phyloP scores from a whole-genome alignment of 345 rosid species.

The Linum lewisii region DNA sequence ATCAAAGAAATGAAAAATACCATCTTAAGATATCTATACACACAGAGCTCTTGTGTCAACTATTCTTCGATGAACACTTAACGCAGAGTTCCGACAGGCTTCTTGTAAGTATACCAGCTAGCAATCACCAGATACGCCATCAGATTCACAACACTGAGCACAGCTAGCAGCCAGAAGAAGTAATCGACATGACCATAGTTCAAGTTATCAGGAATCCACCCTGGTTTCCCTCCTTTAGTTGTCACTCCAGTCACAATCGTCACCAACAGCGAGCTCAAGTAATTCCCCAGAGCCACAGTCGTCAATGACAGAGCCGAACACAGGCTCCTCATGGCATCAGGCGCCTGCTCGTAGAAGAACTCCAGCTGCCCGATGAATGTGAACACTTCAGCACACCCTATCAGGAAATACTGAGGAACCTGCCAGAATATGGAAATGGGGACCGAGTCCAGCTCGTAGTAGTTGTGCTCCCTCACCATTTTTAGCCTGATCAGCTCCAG shows the following conservation, averaged over 20 bases:
- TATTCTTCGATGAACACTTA: background rate
- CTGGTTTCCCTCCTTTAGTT: slow-evolving; percentile 3
- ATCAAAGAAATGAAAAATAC: too few relatives aligned
- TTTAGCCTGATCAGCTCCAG: background rate
- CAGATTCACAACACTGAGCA: slow-evolving; percentile 7
- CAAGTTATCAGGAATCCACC: slow-evolving; percentile 12
- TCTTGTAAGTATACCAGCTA: slow-evolving; percentile 6
- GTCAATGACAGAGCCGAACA: slow-evolving; percentile 12
- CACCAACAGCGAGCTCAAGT: slow-evolving; percentile 8
- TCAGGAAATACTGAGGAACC: slow-evolving; percentile 11
- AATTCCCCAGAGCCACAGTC: slow-evolving; percentile 9
- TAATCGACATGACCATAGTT: slow-evolving; percentile 3
- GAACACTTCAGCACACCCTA: slow-evolving; percentile 13
- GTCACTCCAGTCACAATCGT: slow-evolving; percentile 2
- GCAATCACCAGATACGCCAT: slow-evolving; percentile 1
- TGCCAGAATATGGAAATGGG: slow-evolving; percentile 14
- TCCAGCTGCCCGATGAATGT: slow-evolving; percentile 10
- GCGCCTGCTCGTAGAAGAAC: slow-evolving; percentile 13
- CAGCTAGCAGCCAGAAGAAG: slow-evolving; percentile 8
- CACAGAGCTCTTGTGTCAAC: background rate
- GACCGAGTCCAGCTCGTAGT: background rate
- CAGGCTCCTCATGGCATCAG: slow-evolving; percentile 13
- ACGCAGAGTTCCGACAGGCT: slow-evolving; percentile 2
- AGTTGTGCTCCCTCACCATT: slow-evolving; percentile 3
- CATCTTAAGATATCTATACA: background rate